Conservation (phyloP, 305 asterid genomes). For the Caryopteris hybrid region DNA sequence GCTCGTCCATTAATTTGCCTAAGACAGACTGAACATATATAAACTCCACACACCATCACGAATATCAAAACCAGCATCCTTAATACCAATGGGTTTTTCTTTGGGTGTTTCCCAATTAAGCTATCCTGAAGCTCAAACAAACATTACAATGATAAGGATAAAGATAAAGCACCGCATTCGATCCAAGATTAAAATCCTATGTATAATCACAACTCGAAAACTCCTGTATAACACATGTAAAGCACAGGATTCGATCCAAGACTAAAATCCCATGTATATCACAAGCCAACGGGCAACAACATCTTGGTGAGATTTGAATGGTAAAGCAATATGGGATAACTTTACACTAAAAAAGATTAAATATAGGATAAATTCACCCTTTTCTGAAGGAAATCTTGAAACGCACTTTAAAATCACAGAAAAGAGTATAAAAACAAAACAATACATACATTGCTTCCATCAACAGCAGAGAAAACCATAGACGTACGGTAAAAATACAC, state of each 20-base stretch:
- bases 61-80: constrained; percentile 74
- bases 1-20: constrained; percentile 52
- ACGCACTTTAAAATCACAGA: neutral
- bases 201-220: neutral
- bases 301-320: neutral
- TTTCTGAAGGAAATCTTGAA: neutral
- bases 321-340: neutral
- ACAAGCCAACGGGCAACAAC: neutral
- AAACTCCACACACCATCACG: constrained; percentile 77
- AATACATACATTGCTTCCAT: neutral
- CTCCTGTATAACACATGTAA: too few relatives aligned
- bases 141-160: neutral
- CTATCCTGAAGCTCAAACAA: constrained; percentile 58
- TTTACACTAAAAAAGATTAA: neutral
- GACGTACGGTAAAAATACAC: neutral
- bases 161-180: constrained; percentile 12
- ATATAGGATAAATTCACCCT: too few relatives aligned
- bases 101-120: constrained; percentile 49
- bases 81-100: constrained; percentile 56
- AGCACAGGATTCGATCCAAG: too few relatives aligned
- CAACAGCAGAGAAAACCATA: neutral
- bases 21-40: constrained; percentile 64
- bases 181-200: neutral
- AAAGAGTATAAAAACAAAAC: neutral
- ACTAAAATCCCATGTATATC: too few relatives aligned